Conservation (phyloP, 2,329 filamentous ascomycete species). For the Phialophora chinensis region DNA sequence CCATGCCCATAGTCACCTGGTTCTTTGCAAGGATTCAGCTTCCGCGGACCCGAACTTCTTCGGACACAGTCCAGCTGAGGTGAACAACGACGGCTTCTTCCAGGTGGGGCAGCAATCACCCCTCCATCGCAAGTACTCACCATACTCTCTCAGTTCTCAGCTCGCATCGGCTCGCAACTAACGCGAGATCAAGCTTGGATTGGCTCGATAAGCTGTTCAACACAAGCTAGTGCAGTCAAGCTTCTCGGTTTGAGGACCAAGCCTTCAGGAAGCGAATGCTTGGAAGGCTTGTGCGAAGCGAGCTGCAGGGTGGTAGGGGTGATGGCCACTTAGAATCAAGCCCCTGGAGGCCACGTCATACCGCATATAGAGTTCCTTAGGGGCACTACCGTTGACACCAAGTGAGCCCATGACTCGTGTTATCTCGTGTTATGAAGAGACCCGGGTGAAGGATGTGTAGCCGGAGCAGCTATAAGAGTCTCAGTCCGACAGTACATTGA, state of each 20-base stretch:
- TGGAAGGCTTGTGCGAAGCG: slow-evolving; percentile 18
- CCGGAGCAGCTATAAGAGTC: neutral
- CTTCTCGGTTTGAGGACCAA: neutral
- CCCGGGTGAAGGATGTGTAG: neutral
- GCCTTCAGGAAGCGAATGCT: slow-evolving; percentile 15
- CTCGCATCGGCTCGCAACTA: neutral
- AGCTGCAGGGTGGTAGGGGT: neutral
- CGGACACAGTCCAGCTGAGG: neutral
- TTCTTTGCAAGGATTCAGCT: neutral
- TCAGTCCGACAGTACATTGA: too few relatives aligned
- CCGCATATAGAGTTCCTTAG: neutral
- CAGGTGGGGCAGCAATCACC: neutral
- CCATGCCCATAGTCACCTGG: neutral
- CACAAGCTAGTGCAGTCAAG: neutral
- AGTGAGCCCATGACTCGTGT: neutral
- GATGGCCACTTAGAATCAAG: slow-evolving; percentile 1
- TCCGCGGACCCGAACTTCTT: neutral
- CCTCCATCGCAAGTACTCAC: neutral
- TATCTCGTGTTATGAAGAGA: neutral
- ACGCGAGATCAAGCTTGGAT: neutral
- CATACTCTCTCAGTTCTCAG: neutral
- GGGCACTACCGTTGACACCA: neutral
- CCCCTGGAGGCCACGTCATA: slow-evolving; percentile 8
- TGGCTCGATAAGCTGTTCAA: neutral
- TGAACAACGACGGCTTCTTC: neutral